Evolutionary conservation across 2,329 filamentous ascomycete species (phyloP).

Genomic region (Penicillium sp.): DNA sequence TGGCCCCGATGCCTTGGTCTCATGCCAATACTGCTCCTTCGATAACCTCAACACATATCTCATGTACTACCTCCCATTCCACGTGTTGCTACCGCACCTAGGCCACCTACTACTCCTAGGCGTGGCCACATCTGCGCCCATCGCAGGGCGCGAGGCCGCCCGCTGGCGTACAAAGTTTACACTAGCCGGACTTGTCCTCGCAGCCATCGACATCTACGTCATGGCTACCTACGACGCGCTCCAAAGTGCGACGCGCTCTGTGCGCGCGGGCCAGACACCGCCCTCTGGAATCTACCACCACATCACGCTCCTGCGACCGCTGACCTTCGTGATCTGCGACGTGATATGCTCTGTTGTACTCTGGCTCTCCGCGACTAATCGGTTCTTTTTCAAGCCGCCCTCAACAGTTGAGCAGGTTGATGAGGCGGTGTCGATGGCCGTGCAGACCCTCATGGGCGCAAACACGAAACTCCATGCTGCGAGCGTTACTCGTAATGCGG

Average conservation of each 20-base stretch:
- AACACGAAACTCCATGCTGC: slow-evolving; percentile 69
- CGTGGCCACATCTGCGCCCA: slow-evolving; percentile 65
- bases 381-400: slow-evolving; percentile 66
- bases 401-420: slow-evolving; percentile 66
- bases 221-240: slow-evolving; percentile 62
- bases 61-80: slow-evolving; percentile 70
- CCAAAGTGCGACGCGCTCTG: slow-evolving; percentile 56
- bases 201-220: slow-evolving; percentile 64
- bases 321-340: slow-evolving; percentile 66
- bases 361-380: slow-evolving; percentile 75
- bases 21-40: slow-evolving; percentile 79
- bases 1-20: slow-evolving; percentile 69
- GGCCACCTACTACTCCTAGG: slow-evolving; percentile 71
- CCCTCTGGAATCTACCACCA: slow-evolving; percentile 35
- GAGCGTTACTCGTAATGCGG: slow-evolving; percentile 76
- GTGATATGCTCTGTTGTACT: slow-evolving; percentile 61
- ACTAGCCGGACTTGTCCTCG: slow-evolving; percentile 58
- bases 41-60: slow-evolving; percentile 70
- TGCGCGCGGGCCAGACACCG: slow-evolving; percentile 63
- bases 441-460: slow-evolving; percentile 57
- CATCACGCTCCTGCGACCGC: slow-evolving; percentile 59
- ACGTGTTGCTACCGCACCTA: slow-evolving; percentile 73
- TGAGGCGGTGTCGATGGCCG: slow-evolving; percentile 44
- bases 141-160: slow-evolving; percentile 62
- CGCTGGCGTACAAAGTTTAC: slow-evolving; percentile 72